phyloP scores from a whole-genome alignment of 306 rosid species.

The Aeschynomene evenia region DNA sequence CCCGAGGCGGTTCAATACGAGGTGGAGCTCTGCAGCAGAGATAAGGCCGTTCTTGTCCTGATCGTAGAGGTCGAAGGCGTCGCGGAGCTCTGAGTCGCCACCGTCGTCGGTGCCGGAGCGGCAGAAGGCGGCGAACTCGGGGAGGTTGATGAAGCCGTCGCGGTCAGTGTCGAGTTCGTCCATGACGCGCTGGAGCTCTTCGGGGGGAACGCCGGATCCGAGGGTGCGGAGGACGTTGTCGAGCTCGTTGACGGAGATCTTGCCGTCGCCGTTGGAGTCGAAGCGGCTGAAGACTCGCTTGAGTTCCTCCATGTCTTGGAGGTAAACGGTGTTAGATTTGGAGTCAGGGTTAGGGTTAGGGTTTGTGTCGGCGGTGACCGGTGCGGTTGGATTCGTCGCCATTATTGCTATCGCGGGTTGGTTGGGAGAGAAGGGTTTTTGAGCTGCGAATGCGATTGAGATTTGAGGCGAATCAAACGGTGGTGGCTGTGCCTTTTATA shows the following conservation, averaged over 20 bases:
- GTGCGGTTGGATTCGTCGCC: conserved; percentile 29
- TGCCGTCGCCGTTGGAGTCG: conserved; percentile 88
- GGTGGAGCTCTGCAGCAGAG: conserved; percentile 62
- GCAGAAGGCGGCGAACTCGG: conserved; percentile 78
- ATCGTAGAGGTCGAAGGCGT: conserved; percentile 85
- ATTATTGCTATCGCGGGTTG: background rate
- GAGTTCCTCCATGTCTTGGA: conserved; percentile 54
- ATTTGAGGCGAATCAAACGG: no score
- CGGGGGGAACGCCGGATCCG: conserved; percentile 46
- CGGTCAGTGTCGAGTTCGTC: conserved; percentile 74
- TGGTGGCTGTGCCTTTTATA: no score
- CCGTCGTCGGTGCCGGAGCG: conserved; percentile 46
- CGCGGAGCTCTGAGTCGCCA: conserved; percentile 59
- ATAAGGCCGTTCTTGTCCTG: conserved; percentile 81
- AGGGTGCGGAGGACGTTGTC: conserved; percentile 60
- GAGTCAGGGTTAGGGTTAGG: background rate
- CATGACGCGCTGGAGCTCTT: conserved; percentile 63
- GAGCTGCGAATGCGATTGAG: no score
- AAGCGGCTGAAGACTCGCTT: conserved; percentile 65
- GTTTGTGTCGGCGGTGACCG: background rate
- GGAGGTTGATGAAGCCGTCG: conserved; percentile 70
- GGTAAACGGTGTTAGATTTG: conserved; percentile 18
- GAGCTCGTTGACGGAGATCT: conserved; percentile 72
- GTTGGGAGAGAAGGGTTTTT: background rate
- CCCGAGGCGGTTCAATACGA: conserved; percentile 69